Evolutionary conservation across 2,329 filamentous ascomycete genomes (phyloP).

Genomic region (Aspergillus udagawae): DNA sequence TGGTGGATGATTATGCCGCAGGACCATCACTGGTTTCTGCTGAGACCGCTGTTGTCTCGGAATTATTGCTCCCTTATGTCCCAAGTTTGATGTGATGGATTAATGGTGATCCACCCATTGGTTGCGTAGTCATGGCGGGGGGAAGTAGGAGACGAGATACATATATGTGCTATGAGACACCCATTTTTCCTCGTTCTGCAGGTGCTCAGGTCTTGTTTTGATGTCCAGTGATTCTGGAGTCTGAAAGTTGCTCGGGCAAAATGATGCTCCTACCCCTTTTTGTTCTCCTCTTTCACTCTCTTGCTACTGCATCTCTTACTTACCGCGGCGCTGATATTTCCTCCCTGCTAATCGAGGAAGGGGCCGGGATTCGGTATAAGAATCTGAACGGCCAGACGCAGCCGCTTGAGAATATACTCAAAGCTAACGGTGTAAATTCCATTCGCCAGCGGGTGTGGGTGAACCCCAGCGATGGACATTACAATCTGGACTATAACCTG

Average conservation of each 20-base stretch:
- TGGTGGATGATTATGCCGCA: neutral
- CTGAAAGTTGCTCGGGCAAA: neutral
- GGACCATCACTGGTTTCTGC: neutral
- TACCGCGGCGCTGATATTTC: slow-evolving; percentile 70
- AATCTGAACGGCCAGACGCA: slow-evolving; percentile 50
- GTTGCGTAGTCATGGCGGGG: neutral
- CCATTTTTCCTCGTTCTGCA: neutral
- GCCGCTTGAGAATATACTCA: slow-evolving; percentile 61
- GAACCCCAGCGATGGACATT: slow-evolving; percentile 60
- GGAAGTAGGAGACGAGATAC: neutral
- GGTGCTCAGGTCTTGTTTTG: no score
- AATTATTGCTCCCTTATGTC: neutral
- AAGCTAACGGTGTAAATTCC: slow-evolving; percentile 61
- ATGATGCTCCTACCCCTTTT: slow-evolving; percentile 11
- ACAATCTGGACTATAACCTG: slow-evolving; percentile 68
- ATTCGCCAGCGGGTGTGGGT: slow-evolving; percentile 71
- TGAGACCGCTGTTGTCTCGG: neutral
- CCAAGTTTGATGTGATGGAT: neutral
- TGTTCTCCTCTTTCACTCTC: slow-evolving; percentile 10
- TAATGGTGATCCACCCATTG: neutral
- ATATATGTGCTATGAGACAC: neutral
- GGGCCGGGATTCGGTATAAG: slow-evolving; percentile 58
- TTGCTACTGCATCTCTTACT: slow-evolving; percentile 46
- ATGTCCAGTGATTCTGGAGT: neutral
- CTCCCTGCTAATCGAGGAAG: slow-evolving; percentile 61